Evolutionary conservation across 1,284 basidiomycete species (phyloP), one percentile per base, ranked within the genome.

Genomic region (Kwoniella shivajii): DNA sequence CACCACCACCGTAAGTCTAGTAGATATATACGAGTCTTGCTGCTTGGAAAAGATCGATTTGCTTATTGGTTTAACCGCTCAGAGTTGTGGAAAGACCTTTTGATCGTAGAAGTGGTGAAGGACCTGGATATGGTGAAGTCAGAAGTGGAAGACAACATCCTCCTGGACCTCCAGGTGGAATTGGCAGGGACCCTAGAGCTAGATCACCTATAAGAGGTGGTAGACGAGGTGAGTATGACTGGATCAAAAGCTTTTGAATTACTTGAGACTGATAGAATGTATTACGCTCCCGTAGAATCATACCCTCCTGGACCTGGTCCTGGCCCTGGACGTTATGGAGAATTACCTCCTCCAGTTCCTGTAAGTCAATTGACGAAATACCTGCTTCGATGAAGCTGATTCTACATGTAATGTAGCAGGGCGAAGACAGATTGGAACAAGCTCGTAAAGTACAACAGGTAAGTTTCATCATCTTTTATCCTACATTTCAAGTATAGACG

Each of bases 371-470:
- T 54, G 45, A 48, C 18, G 24, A 20, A 2, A 14, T 14, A 26
- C 30, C 30, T 42, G 6, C n/a, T n/a, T n/a, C n/a, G n/a, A n/a
- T n/a, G n/a, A n/a, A n/a, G n/a, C n/a, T n/a, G n/a, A n/a, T n/a
- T n/a, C n/a, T n/a, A n/a, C n/a, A n/a, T n/a, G n/a, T n/a, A n/a
- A n/a, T 7, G 24, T 52, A 65, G 54, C 54, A 63, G 5, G 58
- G 50, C 3, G 64, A 68, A 37, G 72, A 69, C 36, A 59, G 71
- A 5, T 54, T 76, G 4, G 69, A 72, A 46, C 68, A 72, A 60
- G 71, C 70, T 46, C 62, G 67, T 20, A 69, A 69, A 49, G 69
- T 72, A 0, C 72, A 73, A 56, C 57, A 65, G 50, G 57, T 68
- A 31, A 49, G 60, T 24, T 20, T 2, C 10, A 6, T n/a, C 20